A percentile compares a stretch with the other conserved stretches of the same genome.
Evolutionary conservation across 2,329 filamentous ascomycete genomes (phyloP).

Genomic region (Trichoderma semiorbis): DNA sequence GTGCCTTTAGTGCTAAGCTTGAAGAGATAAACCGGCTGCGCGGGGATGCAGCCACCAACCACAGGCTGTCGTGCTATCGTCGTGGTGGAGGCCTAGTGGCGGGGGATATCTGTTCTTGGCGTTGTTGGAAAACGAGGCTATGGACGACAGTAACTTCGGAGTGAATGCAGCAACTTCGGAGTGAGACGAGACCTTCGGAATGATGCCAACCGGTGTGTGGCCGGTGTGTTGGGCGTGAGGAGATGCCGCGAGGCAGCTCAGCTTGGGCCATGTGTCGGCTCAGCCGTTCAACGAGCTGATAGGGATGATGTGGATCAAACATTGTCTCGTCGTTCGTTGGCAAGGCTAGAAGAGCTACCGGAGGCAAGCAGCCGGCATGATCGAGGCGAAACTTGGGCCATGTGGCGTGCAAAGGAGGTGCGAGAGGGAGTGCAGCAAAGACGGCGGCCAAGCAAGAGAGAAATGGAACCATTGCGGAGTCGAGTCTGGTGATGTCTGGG

Average conservation of each 20-base stretch:
- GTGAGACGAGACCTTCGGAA: neutral
- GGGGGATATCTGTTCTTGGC: neutral
- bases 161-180: neutral
- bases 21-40: neutral
- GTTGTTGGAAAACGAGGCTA: neutral
- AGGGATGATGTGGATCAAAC: neutral
- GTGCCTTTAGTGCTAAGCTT: neutral
- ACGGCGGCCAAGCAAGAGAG: neutral
- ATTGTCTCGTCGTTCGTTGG: neutral
- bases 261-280: neutral
- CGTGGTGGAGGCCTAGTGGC: neutral
- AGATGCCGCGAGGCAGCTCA: neutral
- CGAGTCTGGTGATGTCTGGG: conserved; percentile 6
- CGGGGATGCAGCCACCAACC: conserved; percentile 17
- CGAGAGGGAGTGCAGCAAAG: neutral
- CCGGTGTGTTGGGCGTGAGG: neutral
- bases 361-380: neutral
- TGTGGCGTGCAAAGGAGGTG: neutral
- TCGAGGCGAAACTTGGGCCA: neutral
- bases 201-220: neutral
- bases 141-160: neutral
- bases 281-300: conserved; percentile 4
- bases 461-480: conserved; percentile 5
- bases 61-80: conserved; percentile 8
- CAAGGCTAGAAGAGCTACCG: neutral